Conservation (phyloP, 345 rosid species). For the Brassica juncea region DNA sequence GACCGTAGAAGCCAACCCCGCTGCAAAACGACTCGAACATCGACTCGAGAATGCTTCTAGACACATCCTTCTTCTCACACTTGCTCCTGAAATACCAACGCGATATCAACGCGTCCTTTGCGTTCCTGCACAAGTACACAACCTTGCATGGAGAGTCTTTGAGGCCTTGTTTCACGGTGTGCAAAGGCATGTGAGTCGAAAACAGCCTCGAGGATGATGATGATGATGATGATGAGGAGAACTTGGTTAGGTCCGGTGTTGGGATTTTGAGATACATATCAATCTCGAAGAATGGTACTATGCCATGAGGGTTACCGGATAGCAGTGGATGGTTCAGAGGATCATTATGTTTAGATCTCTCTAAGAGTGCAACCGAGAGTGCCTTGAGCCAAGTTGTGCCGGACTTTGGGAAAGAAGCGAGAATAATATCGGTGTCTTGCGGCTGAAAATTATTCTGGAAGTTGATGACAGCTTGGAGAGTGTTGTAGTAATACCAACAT, state of each 20-base stretch:
- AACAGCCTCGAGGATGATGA: too few species aligned
- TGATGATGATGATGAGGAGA: neutral
- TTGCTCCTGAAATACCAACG: neutral
- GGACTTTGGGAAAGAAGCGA: neutral
- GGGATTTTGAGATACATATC: too few species aligned
- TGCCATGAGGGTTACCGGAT: too few species aligned
- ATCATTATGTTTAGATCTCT: neutral
- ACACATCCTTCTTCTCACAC: neutral
- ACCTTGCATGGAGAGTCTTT: too few species aligned
- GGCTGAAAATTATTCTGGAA: neutral
- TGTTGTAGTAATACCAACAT: neutral
- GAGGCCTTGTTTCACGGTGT: too few species aligned
- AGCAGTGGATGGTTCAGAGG: too few species aligned
- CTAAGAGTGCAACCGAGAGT: neutral
- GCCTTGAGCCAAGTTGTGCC: neutral
- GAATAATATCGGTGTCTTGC: neutral
- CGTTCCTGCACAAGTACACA: too few species aligned
- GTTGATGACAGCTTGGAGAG: neutral
- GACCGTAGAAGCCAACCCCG: neutral
- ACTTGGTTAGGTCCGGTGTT: neutral
- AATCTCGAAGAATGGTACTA: too few species aligned
- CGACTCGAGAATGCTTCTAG: neutral
- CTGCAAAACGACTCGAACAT: neutral
- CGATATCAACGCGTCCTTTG: too few species aligned
- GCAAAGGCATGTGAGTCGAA: too few species aligned